Evolutionary conservation across 306 rosid genomes (phyloP).

Genomic region (Carpinus viminea): DNA sequence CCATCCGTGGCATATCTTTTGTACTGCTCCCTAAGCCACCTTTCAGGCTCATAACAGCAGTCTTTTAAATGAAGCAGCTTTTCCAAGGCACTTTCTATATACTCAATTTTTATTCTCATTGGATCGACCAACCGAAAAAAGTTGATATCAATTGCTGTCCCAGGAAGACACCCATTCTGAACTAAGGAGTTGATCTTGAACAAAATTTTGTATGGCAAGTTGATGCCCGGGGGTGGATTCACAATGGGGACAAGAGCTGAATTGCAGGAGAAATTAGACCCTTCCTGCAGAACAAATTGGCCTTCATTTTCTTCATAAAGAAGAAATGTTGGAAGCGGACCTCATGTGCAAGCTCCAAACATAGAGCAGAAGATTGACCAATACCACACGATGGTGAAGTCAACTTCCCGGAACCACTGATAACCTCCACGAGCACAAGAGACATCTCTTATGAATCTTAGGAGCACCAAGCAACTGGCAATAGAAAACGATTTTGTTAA

Average conservation of each 20-base stretch:
- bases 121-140: conserved; percentile 9
- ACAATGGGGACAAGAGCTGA: conserved; percentile 39
- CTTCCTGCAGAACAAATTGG: neutral
- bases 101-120: too few species aligned
- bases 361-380: conserved; percentile 65
- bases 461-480: conserved; percentile 68
- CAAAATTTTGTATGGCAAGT: conserved; percentile 37
- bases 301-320: conserved; percentile 29
- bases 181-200: conserved; percentile 49
- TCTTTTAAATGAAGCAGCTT: conserved; percentile 41
- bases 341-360: conserved; percentile 20
- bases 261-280: conserved; percentile 9
- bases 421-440: conserved; percentile 26
- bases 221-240: conserved; percentile 29
- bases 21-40: conserved; percentile 39
- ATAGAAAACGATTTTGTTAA: neutral
- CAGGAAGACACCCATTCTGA: conserved; percentile 48
- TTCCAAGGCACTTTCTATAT: too few species aligned
- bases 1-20: neutral
- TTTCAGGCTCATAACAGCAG: conserved; percentile 44
- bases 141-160: conserved; percentile 1
- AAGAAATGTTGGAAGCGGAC: conserved; percentile 33
- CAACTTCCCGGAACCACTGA: conserved; percentile 65
- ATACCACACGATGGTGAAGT: conserved; percentile 56
- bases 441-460: conserved; percentile 45